A percentile compares a stretch with the other conserved stretches of the same genome.
These are phyloP conservation scores for Calonectria pauciramosa DNA, from an alignment of 2,329 filamentous ascomycete species.

Conservation along the genomic window DNA sequence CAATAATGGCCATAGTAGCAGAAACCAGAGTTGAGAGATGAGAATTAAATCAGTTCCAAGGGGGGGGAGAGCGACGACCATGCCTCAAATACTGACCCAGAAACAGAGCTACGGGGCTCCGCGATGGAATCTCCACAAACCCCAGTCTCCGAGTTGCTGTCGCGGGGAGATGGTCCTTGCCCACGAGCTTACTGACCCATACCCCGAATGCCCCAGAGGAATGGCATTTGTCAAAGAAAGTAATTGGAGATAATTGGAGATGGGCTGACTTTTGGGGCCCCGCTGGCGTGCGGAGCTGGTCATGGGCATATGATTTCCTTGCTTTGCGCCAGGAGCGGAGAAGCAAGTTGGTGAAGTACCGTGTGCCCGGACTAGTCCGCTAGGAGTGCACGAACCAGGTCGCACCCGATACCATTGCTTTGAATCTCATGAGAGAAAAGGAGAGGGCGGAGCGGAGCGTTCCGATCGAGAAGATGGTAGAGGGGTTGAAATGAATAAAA, in stretches of 20 bases:
- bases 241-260: background rate
- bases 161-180: background rate
- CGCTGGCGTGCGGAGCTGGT: background rate
- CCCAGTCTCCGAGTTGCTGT: background rate
- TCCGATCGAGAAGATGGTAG: background rate
- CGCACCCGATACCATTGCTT: background rate
- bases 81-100: background rate
- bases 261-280: background rate
- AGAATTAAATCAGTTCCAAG: background rate
- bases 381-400: background rate
- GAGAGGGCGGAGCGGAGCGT: background rate
- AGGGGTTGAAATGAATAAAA: background rate
- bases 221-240: background rate
- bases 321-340: background rate
- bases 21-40: background rate
- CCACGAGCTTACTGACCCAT: background rate
- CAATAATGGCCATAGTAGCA: conserved; percentile 12
- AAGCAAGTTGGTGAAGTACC: background rate
- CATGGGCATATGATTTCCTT: background rate
- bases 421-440: background rate
- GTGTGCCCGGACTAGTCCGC: background rate
- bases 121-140: background rate
- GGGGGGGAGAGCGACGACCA: background rate
- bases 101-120: background rate
- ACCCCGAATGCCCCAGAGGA: background rate